phyloP scores from a whole-genome alignment of 352 stramenopile genomes.

The Phytophthora litchii region DNA sequence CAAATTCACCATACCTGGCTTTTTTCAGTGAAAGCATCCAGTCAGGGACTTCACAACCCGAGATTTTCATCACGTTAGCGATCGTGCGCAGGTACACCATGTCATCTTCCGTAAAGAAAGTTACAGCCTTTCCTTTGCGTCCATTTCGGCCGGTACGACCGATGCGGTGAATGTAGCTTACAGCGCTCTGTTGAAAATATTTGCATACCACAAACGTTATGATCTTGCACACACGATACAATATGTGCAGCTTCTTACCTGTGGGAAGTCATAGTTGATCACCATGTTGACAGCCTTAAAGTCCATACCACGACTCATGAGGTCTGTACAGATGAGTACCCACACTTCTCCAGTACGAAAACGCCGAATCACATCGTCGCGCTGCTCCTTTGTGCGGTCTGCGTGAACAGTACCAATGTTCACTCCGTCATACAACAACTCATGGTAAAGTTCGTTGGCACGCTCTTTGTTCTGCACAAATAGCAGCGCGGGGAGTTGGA shows the following conservation, averaged over 20 bases:
- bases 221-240: neutral
- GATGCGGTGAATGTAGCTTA: conserved; percentile 98
- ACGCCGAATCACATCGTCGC: conserved; percentile 93
- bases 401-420: conserved; percentile 98
- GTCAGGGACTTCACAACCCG: conserved; percentile 95
- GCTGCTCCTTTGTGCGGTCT: conserved; percentile 93
- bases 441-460: conserved; percentile 96
- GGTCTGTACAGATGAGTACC: conserved; percentile 99
- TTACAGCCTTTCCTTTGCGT: conserved; percentile 94
- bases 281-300: conserved; percentile 99
- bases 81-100: conserved; percentile 96
- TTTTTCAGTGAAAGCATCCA: conserved; percentile 99
- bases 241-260: conserved; percentile 38
- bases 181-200: conserved; percentile 56
- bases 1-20: conserved; percentile 54
- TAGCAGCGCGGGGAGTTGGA: conserved; percentile 96
- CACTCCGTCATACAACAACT: conserved; percentile 98
- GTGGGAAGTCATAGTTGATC: conserved; percentile 99
- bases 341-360: conserved; percentile 98
- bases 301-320: conserved; percentile 98
- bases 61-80: conserved; percentile 99
- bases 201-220: conserved; percentile 6
- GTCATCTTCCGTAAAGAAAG: conserved; percentile 97
- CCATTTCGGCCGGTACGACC: conserved; percentile 95
- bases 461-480: conserved; percentile 99